Evolutionary conservation across 768 basidiomycete species (phyloP).

Genomic region (Fistulinella prunicolor): DNA sequence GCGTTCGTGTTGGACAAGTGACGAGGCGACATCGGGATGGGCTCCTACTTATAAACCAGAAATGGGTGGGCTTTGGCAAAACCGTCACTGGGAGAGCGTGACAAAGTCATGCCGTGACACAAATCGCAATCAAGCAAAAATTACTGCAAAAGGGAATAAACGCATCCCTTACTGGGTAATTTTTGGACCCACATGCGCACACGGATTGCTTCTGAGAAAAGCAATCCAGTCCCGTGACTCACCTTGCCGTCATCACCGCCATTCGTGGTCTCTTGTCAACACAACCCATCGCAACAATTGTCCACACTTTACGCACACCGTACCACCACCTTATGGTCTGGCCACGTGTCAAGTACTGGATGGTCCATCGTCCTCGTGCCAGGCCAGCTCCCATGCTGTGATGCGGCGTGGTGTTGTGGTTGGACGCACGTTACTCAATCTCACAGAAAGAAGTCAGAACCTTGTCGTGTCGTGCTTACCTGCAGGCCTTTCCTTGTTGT

Average conservation of each 20-base stretch:
- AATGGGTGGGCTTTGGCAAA: constrained; percentile 6
- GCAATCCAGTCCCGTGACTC: constrained; percentile 24
- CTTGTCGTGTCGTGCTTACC: neutral
- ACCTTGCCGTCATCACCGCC: neutral
- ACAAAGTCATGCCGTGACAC: constrained; percentile 29
- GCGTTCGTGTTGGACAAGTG: neutral
- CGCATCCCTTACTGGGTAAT: constrained; percentile 20
- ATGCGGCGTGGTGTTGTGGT: neutral
- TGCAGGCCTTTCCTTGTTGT: neutral
- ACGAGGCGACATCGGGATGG: constrained; percentile 3
- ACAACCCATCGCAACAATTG: neutral
- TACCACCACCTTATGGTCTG: neutral
- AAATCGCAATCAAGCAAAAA: constrained; percentile 30
- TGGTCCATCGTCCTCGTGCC: neutral
- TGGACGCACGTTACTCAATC: neutral
- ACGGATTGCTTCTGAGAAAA: constrained; percentile 12
- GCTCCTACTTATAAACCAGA: constrained; percentile 26
- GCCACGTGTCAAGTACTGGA: neutral
- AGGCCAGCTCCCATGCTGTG: neutral
- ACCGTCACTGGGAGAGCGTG: constrained; percentile 19
- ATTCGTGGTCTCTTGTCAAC: neutral
- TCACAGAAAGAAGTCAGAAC: neutral
- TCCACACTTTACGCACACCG: constrained; percentile 4
- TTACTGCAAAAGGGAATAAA: constrained; percentile 18
- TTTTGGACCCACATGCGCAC: constrained; percentile 31